These are phyloP conservation scores for Chenopodium album DNA, from an alignment of 148 eudicot genomes.

Conservation along the genomic window DNA sequence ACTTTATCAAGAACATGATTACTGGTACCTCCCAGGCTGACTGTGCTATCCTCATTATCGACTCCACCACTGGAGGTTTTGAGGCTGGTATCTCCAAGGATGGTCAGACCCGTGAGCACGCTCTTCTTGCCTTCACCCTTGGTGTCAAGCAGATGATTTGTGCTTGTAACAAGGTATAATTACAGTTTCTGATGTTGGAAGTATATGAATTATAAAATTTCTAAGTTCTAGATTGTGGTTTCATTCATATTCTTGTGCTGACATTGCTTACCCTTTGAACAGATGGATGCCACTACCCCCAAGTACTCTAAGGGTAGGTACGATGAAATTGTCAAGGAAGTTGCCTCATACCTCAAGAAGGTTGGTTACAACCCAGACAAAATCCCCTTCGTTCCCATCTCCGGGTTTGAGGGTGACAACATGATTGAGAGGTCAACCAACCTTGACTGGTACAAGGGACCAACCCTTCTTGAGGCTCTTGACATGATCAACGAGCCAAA, in stretches of 20 bases:
- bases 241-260: too few relatives aligned
- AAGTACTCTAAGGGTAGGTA: slow-evolving; percentile 33
- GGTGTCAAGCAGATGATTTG: slow-evolving; percentile 45
- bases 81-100: too few relatives aligned
- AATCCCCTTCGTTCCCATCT: slow-evolving; percentile 34
- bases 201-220: too few relatives aligned
- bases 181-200: background rate
- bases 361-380: slow-evolving; percentile 46
- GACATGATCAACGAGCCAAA: slow-evolving; percentile 31
- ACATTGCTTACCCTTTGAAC: background rate
- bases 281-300: slow-evolving; percentile 42
- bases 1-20: too few relatives aligned
- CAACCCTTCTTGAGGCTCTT: slow-evolving; percentile 45
- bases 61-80: too few relatives aligned
- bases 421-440: slow-evolving; percentile 43
- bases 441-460: slow-evolving; percentile 46
- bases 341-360: slow-evolving; percentile 40
- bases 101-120: too few relatives aligned
- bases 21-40: too few relatives aligned
- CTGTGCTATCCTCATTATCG: too few relatives aligned
- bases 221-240: too few relatives aligned
- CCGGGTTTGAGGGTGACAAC: slow-evolving; percentile 41
- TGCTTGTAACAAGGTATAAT: slow-evolving; percentile 36
- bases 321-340: slow-evolving; percentile 36
- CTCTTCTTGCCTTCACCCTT: slow-evolving; percentile 38